Evolutionary conservation across 768 basidiomycete genomes (phyloP).

Genomic region (Mycena floridula): DNA sequence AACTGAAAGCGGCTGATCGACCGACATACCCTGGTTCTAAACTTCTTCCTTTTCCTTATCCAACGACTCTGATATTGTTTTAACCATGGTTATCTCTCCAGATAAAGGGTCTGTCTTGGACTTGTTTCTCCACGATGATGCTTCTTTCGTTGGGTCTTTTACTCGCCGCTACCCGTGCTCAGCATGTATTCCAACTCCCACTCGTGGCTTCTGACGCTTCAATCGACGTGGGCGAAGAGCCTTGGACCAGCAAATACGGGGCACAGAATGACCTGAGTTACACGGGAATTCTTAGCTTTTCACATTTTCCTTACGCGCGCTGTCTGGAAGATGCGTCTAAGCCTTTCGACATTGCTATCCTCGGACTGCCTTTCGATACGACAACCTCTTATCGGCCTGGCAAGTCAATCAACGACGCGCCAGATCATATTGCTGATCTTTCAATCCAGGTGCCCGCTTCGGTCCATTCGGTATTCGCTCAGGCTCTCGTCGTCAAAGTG

Average conservation of each 20-base stretch:
- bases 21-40: too few species aligned
- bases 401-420: background rate
- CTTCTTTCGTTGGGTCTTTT: background rate
- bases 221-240: conserved; percentile 13
- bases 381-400: conserved; percentile 37
- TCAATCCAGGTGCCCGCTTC: conserved; percentile 49
- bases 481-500: conserved; percentile 43
- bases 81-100: too few species aligned
- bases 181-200: background rate
- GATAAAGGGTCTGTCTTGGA: too few species aligned
- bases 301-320: conserved; percentile 52
- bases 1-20: too few species aligned
- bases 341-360: conserved; percentile 52
- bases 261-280: conserved; percentile 48
- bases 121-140: too few species aligned
- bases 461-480: conserved; percentile 64
- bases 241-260: conserved; percentile 52
- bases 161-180: background rate
- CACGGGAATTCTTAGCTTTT: conserved; percentile 59
- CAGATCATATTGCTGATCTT: background rate
- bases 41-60: too few species aligned
- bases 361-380: conserved; percentile 63
- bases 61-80: too few species aligned
- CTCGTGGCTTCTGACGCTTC: background rate
- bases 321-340: conserved; percentile 43